Conservation (phyloP, 352 stramenopile species). For the Blastocystis hominis region DNA sequence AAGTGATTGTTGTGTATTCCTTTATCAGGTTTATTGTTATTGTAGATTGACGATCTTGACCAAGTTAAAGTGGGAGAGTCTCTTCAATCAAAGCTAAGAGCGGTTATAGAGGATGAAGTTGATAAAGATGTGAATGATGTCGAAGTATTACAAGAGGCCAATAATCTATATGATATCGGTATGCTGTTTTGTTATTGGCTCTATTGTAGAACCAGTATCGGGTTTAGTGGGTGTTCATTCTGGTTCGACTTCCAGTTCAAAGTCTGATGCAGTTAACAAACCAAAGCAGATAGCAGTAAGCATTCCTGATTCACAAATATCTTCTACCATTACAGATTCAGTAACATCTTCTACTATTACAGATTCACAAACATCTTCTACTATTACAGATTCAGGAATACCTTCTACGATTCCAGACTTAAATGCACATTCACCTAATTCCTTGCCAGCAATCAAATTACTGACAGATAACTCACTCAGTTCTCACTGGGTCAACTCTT, state of each 20-base stretch:
- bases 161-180: not conserved
- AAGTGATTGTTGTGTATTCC: not conserved
- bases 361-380: no score
- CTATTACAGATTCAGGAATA: no score
- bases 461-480: no score
- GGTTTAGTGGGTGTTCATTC: not conserved
- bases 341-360: no score
- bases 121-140: not conserved
- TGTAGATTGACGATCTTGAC: not conserved
- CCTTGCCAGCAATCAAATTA: no score
- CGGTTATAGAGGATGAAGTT: constrained; percentile 8
- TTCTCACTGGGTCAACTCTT: not conserved
- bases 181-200: not conserved
- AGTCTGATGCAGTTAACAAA: not conserved
- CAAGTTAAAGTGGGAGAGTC: not conserved
- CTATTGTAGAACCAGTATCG: not conserved
- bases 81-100: not conserved
- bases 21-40: not conserved
- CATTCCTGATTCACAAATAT: no score
- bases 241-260: not conserved
- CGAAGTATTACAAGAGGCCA: not conserved
- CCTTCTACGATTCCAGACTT: no score
- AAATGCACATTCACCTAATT: no score
- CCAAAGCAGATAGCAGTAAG: not conserved
- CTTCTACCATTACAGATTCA: no score